A percentile compares a stretch with the other conserved stretches of the same genome.
phyloP scores from a whole-genome alignment of 139 green algal species.

The Zygnema cylindricum region DNA sequence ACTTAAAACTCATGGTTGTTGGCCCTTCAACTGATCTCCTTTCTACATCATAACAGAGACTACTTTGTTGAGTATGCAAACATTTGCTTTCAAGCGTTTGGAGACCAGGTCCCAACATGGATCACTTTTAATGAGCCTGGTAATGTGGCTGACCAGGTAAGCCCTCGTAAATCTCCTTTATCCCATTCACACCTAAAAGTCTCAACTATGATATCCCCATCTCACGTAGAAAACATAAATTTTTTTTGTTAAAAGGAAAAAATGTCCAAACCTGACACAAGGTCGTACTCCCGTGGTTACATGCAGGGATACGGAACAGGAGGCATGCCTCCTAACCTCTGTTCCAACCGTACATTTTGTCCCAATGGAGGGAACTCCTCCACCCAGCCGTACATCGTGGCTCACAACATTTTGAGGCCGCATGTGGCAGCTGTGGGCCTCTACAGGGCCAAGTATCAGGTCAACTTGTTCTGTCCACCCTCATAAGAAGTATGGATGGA shows the following conservation, averaged over 20 bases:
- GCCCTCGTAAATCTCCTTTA: too few relatives aligned
- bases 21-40: background rate
- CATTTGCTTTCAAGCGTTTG: slow-evolving; percentile 42
- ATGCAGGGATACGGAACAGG: slow-evolving; percentile 34
- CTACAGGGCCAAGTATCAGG: slow-evolving; percentile 64
- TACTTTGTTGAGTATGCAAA: slow-evolving; percentile 52
- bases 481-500: too few relatives aligned
- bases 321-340: slow-evolving; percentile 25
- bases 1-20: too few relatives aligned
- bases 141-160: background rate
- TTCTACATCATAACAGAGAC: background rate
- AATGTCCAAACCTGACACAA: background rate
- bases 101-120: slow-evolving; percentile 52
- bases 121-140: slow-evolving; percentile 51
- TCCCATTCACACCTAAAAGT: too few relatives aligned
- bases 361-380: slow-evolving; percentile 39
- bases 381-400: slow-evolving; percentile 64
- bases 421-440: slow-evolving; percentile 62
- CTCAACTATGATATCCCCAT: background rate
- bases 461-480: background rate
- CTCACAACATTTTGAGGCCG: slow-evolving; percentile 66
- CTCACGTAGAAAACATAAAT: too few relatives aligned
- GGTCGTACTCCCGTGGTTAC: background rate
- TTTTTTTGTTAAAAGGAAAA: too few relatives aligned
- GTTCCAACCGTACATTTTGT: slow-evolving; percentile 31